These are phyloP conservation scores for Mortierella sp. DNA, from an alignment of 371 early-diverging fungal species.

Conservation along the genomic window DNA sequence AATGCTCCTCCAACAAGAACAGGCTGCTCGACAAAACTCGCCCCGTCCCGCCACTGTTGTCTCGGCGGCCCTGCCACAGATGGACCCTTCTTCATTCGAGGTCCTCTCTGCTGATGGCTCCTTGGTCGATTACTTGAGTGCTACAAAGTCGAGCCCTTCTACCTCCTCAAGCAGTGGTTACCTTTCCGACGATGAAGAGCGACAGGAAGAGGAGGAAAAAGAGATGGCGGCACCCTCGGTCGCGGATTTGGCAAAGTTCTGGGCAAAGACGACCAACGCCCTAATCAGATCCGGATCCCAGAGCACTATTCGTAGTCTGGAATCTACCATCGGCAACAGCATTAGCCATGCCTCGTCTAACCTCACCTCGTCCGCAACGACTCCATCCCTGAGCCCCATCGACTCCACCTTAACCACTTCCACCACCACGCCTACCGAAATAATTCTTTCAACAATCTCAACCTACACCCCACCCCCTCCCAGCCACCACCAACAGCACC, in stretches of 20 bases:
- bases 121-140: not conserved
- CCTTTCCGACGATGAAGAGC: not conserved
- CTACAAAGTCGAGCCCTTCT: not conserved
- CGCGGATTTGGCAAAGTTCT: conserved; percentile 32
- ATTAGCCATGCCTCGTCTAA: not conserved
- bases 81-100: conserved; percentile 13
- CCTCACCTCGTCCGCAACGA: not conserved
- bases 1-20: conserved; percentile 20
- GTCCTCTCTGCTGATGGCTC: conserved; percentile 1
- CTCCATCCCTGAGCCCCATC: not conserved
- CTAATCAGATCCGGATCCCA: conserved; percentile 7
- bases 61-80: not conserved
- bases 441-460: not conserved
- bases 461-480: not conserved
- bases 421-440: not conserved
- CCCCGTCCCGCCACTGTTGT: not conserved
- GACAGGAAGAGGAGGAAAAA: not conserved
- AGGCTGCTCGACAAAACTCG: conserved; percentile 10
- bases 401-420: not conserved
- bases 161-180: not conserved
- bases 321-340: not conserved
- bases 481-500: too few relatives aligned
- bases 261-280: conserved; percentile 31
- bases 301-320: not conserved
- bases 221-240: conserved; percentile 18